Percentiles rank a stretch among this genome's conserved stretches.
phyloP scores from a whole-genome alignment of 306 rosid species.

The Malus fusca region DNA sequence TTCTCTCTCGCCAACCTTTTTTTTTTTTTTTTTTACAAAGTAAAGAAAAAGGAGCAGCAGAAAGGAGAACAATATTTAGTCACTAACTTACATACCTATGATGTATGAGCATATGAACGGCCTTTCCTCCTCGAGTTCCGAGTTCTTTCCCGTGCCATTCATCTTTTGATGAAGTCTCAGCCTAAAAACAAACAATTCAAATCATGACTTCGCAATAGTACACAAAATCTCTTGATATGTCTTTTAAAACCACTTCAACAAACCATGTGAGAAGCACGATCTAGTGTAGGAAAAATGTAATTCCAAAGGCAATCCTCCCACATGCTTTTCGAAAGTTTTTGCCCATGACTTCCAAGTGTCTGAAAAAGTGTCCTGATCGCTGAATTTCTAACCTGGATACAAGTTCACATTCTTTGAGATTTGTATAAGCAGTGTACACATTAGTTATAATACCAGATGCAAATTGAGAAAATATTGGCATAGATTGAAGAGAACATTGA shows the following conservation, averaged over 20 bases:
- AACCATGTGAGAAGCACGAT: slow-evolving; percentile 95
- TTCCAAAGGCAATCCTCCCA: slow-evolving; percentile 98
- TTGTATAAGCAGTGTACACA: background rate
- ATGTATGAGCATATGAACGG: slow-evolving; percentile 98
- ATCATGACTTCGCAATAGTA: background rate
- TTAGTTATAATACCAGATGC: background rate
- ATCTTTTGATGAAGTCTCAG: slow-evolving; percentile 92
- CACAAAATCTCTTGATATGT: slow-evolving; percentile 9
- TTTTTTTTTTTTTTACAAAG: background rate
- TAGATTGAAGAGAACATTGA: background rate
- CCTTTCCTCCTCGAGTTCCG: slow-evolving; percentile 97
- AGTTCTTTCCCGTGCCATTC: slow-evolving; percentile 98
- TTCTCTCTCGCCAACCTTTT: too few species aligned
- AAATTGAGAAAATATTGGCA: background rate
- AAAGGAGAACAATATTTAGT: background rate
- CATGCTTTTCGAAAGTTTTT: slow-evolving; percentile 79
- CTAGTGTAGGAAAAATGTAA: slow-evolving; percentile 82
- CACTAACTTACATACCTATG: slow-evolving; percentile 56
- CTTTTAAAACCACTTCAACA: slow-evolving; percentile 26
- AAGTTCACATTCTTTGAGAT: background rate
- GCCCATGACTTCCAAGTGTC: slow-evolving; percentile 86
- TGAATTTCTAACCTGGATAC: slow-evolving; percentile 81
- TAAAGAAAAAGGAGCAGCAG: background rate
- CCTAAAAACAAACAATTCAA: slow-evolving; percentile 42
- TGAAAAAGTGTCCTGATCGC: slow-evolving; percentile 94